Conservation (phyloP, 495 filamentous ascomycete species). For the Penicillium riverlandense region DNA sequence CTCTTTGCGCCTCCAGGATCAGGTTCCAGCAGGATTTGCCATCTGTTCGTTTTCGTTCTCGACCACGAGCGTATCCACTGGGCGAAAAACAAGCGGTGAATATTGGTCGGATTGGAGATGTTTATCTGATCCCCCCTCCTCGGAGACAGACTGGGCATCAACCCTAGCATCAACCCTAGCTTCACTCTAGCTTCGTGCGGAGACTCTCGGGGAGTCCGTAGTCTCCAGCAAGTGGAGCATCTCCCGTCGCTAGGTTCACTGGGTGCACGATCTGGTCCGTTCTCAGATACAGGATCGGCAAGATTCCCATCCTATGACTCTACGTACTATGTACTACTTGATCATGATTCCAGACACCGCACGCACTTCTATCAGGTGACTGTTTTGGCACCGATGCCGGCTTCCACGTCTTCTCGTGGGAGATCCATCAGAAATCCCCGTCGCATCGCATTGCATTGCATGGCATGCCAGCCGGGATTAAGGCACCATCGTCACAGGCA, state of each 20-base stretch:
- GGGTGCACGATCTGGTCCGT: constrained; percentile 22
- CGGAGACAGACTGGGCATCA: neutral
- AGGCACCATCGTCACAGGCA: constrained; percentile 7
- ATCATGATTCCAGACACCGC: too few species aligned
- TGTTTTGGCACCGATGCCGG: constrained; percentile 10
- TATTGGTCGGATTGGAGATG: constrained; percentile 7
- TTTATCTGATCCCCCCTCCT: constrained; percentile 17
- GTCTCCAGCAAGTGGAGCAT: constrained; percentile 13
- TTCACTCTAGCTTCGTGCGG: neutral
- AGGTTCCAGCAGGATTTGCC: neutral
- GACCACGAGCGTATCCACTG: too few species aligned
- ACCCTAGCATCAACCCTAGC: neutral
- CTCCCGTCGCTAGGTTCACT: constrained; percentile 7
- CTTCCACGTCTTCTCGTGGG: constrained; percentile 6
- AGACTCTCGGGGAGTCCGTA: neutral
- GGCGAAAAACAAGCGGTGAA: constrained; percentile 19
- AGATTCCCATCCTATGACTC: neutral
- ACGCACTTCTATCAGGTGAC: constrained; percentile 16
- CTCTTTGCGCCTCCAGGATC: neutral
- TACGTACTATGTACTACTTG: neutral
- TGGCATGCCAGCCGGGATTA: constrained; percentile 6
- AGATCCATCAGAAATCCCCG: constrained; percentile 14
- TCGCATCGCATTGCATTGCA: constrained; percentile 23
- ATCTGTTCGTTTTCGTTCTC: neutral
- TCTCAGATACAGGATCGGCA: constrained; percentile 20